Percentiles rank a stretch among this genome's conserved stretches.
phyloP scores from a whole-genome alignment of 768 basidiomycete species.

The Mycena amicta region DNA sequence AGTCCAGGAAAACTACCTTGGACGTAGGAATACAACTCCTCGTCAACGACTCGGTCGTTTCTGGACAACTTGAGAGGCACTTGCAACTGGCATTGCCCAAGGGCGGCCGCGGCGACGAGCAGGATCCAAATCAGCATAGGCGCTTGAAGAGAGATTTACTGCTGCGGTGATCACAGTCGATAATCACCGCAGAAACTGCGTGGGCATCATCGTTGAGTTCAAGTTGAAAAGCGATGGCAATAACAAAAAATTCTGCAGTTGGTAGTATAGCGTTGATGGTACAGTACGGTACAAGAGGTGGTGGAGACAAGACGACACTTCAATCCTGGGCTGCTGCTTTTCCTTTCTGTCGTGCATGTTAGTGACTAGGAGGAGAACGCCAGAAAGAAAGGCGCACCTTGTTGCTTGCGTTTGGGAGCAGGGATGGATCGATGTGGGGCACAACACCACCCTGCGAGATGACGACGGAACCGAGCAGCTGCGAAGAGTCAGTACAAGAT shows the following conservation, averaged over 20 bases:
- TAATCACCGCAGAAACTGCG: too few species aligned
- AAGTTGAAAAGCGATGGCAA: too few species aligned
- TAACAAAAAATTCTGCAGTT: too few species aligned
- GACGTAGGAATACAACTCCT: background rate
- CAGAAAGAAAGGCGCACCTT: too few species aligned
- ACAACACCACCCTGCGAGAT: slow-evolving; percentile 97
- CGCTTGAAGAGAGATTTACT: background rate
- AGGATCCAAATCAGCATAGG: background rate
- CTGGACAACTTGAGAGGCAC: background rate
- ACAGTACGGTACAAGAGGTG: too few species aligned
- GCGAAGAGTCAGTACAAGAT: slow-evolving; percentile 2
- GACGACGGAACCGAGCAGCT: slow-evolving; percentile 77
- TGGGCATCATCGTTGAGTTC: too few species aligned
- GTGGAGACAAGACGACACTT: too few species aligned
- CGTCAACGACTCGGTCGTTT: background rate
- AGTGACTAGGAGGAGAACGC: too few species aligned
- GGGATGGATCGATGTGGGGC: slow-evolving; percentile 47
- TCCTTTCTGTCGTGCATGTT: too few species aligned
- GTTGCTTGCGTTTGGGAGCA: too few species aligned
- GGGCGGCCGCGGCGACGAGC: background rate
- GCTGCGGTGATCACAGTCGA: background rate
- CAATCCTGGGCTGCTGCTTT: too few species aligned
- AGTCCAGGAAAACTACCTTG: background rate
- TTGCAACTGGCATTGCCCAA: background rate
- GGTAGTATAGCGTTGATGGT: too few species aligned